Base-by-base conservation (phyloP, 306 rosid genomes). In the Betula pendula region DNA sequence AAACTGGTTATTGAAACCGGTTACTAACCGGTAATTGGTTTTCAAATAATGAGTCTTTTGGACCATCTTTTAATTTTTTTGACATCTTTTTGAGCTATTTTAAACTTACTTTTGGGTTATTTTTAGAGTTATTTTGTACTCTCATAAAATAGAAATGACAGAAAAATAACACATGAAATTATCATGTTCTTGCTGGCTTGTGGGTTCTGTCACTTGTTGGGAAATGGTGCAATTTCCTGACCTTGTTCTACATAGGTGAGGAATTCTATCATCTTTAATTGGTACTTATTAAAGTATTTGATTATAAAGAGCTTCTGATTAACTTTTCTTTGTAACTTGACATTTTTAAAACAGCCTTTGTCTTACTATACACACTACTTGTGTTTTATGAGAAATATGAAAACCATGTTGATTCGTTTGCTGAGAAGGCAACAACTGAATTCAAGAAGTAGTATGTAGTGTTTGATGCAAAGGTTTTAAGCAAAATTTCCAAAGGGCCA, bases 181-280 rank as follows among this genome's bases (percentile, higher is more conserved):
- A 70, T 60, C 91, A 93, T 96, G 89, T 82, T 79, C 38, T 87
- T 43, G 85, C 63, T 50, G 86, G 76, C 81, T 84, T 93, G 76
- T 93, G 96, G 96, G 40, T 89, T 73, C 66, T 90, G 48, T 89
- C 98, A 0, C 53, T 88, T 55, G 49, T 91, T 76, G 97, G 98
- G 60, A 81, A 70, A 55, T 93, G 92, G 81, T 89, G 75, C 92
- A 88, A 83, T 83, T 89, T 91, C 85, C 75, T 93, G 76, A 91
- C 98, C 73, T 77, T 91, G 62, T 79, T 93, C 81, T 91, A 93
- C 87, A 27, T 87, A 71, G 56, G 98, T 91, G 75, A 87, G 95
- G 16, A 68, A 42, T 50, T 70, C 65, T 50, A 63, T 35, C 24
- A n/a, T 38, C 25, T 40, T 6, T 35, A 11, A 8, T n/a, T 10